Conservation (phyloP, 2,329 filamentous ascomycete species). For the Aspergillus uvarum region DNA sequence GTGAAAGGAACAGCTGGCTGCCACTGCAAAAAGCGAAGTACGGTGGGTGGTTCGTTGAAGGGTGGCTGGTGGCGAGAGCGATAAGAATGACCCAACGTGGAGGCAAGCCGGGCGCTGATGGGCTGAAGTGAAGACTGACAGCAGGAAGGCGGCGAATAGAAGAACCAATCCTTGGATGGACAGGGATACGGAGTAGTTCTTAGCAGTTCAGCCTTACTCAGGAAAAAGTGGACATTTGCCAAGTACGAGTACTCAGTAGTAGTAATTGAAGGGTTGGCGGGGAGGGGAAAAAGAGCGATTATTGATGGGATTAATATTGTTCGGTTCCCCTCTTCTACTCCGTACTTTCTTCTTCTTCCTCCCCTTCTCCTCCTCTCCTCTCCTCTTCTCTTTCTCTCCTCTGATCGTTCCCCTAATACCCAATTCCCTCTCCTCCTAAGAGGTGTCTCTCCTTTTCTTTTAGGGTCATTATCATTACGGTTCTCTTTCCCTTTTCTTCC, state of each 20-base stretch:
- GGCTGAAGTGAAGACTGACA: conserved; percentile 5
- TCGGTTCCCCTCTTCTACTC: not conserved
- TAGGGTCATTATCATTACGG: not conserved
- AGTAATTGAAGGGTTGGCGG: not conserved
- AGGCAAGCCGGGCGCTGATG: conserved; percentile 15
- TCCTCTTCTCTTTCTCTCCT: conserved; percentile 2
- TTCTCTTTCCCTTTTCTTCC: conserved; percentile 3
- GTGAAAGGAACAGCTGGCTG: conserved; percentile 13
- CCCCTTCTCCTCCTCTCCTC: not conserved
- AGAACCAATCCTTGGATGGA: not conserved
- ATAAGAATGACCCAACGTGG: conserved; percentile 16
- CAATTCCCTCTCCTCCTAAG: conserved; percentile 8
- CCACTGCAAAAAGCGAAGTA: conserved; percentile 14
- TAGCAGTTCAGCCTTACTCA: not conserved
- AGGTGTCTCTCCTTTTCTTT: not conserved
- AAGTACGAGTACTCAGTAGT: not conserved
- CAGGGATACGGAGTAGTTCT: not conserved
- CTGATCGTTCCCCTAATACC: not conserved
- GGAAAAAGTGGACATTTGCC: not conserved
- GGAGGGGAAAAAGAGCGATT: not conserved
- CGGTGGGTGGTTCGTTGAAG: conserved; percentile 9
- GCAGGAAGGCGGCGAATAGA: not conserved
- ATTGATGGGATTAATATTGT: not conserved
- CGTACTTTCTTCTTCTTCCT: not conserved
- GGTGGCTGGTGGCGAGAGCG: conserved; percentile 9